Evolutionary conservation across 129 eudicot species (phyloP), one percentile per base, ranked within the genome.

Genomic region (Flaveria sonorensis): DNA sequence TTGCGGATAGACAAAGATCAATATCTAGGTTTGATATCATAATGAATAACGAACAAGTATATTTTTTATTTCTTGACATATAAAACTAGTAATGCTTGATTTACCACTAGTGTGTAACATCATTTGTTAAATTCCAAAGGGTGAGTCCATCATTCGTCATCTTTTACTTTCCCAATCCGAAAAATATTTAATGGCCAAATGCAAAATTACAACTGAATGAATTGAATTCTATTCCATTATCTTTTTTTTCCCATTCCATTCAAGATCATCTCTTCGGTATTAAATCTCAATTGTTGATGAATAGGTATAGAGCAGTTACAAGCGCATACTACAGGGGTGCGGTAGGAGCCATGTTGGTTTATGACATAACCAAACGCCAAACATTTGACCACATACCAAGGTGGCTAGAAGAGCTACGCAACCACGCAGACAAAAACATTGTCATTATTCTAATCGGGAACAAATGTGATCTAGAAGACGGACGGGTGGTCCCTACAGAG

Each of bases 281-380:
- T 64, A 72, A 45, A 42, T 45, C 15, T 73, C 11, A 62, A 7
- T 8, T 80, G 19, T 40, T 66, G 26, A 26, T 45, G 65, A 68
- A 59, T 87, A 88, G 93, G 81, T 88, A 88, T 72, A 81, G 92
- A 81, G 92, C 92, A 0, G 92, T 88, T n/a, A 88, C 92, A 53
- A 88, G 92, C 81, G 92, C 92, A 72, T 88, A 88, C 81, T 88
- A 88, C 79, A 75, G 92, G 19, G 92, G 92, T 39, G 92, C 92
- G 18, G 92, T 88, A 16, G 92, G 92, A 40, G 90, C 92, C 32
- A 82, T 88, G 82, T 79, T 88, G 83, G 92, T 88, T 19, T 88
- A 88, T 10, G 92, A 88, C 86, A 86, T 88, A 56, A 88, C 89
- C 72, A 88, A 86, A 82, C 88, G 92, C 47, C 92, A 88, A 71